Evolutionary conservation across 2,329 filamentous ascomycete genomes (phyloP), one percentile per base, ranked within the genome.

Genomic region (Thielaviopsis euricoi): DNA sequence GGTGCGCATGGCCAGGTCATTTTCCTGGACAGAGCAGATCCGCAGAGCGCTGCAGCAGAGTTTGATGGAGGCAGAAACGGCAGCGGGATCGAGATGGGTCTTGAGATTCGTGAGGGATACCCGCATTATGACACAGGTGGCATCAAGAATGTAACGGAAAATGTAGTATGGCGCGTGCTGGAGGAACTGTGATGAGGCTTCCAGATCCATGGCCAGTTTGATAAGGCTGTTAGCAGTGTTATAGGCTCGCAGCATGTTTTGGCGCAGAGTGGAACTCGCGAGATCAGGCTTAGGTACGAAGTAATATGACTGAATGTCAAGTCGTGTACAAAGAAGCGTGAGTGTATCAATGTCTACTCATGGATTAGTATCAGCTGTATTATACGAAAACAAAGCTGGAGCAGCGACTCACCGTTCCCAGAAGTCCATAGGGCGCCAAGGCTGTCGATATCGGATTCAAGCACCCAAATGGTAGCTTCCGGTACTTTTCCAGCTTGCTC

Each of bases 261-360:
- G 68, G 60, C 70, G 71, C 58, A 76, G 69, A 13, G 66, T 68
- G 48, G 70, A 71, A 1, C 65, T 65, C 61, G 65, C 69, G 60
- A 67, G 68, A 19, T 68, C 69, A 1, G 71, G 69, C 0, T 71
- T 68, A 2, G 73, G 74, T 61, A 73, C 69, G 62, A 79, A 74
- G 67, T 79, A 79, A 65, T 74, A 78, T 1, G 69, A 66, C 61
- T 80, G 76, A 9, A 80, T 71, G 58, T 80, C 76, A n/a, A 78
- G 70, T 22, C 74, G 70, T 1, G 76, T 73, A 0, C 75, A 69
- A 3, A 79, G 65, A 9, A 76, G 66, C 53, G 75, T 74, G 63
- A 79, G 76, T 12, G 54, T 57, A 22, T 59, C 57, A 29, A 61
- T 21, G 15, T 59, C 57, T 55, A 29, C n/a, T 19, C 23, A 19